phyloP scores from a whole-genome alignment of 2,329 filamentous ascomycete genomes.

The Xylariaceae sp. region DNA sequence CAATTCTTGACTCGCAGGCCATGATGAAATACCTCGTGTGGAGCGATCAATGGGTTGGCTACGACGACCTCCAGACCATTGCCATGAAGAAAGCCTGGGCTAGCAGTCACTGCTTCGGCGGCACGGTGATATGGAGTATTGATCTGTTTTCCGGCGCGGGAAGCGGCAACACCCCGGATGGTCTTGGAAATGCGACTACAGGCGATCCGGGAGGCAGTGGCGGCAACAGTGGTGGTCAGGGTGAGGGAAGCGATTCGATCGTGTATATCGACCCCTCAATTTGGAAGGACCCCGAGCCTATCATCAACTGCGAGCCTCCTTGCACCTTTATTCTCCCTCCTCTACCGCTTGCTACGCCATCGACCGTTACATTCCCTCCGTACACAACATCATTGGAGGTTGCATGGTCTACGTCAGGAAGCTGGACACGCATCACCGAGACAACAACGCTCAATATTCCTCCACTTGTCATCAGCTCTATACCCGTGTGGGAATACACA shows the following conservation, averaged over 20 bases:
- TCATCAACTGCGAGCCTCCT: neutral
- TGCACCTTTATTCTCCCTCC: neutral
- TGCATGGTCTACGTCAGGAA: too few relatives aligned
- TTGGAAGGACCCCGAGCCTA: neutral
- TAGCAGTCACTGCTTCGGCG: conserved; percentile 39
- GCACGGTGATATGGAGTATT: conserved; percentile 42
- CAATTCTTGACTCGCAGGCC: conserved; percentile 22
- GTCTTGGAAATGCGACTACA: too few relatives aligned
- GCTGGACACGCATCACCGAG: too few relatives aligned
- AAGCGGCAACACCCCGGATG: conserved; percentile 7
- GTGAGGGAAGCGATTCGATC: too few relatives aligned
- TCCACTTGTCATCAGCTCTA: too few relatives aligned
- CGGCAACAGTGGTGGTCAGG: conserved; percentile 1
- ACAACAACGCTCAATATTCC: too few relatives aligned
- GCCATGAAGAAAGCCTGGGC: conserved; percentile 38
- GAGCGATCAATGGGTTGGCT: conserved; percentile 36
- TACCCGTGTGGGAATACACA: too few relatives aligned
- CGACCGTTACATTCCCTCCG: neutral
- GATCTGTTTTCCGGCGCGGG: conserved; percentile 30
- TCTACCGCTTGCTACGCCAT: neutral
- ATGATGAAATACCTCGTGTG: conserved; percentile 40
- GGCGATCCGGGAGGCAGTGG: neutral
- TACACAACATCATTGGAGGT: too few relatives aligned
- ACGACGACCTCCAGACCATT: conserved; percentile 38
- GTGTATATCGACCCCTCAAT: neutral